A percentile compares a stretch with the other conserved stretches of the same genome.
Conservation (phyloP, 148 eudicot species). For the Chenopodium berlandieri region DNA sequence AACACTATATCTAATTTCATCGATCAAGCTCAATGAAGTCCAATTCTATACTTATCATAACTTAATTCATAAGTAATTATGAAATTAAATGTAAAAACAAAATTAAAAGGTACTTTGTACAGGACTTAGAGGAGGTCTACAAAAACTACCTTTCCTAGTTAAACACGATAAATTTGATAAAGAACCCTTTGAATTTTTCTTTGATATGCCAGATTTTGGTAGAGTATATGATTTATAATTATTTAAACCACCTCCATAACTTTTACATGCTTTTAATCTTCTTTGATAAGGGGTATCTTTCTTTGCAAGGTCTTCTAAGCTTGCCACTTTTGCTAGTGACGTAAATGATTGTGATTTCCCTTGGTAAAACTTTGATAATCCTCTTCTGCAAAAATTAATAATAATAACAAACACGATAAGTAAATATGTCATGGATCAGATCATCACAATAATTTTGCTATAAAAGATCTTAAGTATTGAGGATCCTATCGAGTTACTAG, state of each 20-base stretch:
- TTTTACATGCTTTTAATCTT: conserved; percentile 53
- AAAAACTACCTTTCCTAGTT: conserved; percentile 40
- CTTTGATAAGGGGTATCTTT: conserved; percentile 46
- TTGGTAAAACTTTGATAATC: conserved; percentile 71
- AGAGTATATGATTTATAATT: conserved; percentile 40
- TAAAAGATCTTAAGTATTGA: no score
- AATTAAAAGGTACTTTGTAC: conserved; percentile 22
- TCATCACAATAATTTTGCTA: no score
- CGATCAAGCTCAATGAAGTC: not conserved
- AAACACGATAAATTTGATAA: conserved; percentile 38
- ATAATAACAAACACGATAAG: not conserved
- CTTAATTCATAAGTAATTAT: not conserved
- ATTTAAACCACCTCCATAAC: conserved; percentile 60
- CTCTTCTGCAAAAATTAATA: conserved; percentile 52
- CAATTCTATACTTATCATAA: not conserved
- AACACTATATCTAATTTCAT: not conserved
- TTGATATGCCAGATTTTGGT: conserved; percentile 63
- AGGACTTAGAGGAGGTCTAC: conserved; percentile 41
- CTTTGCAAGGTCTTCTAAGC: conserved; percentile 76
- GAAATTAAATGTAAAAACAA: not conserved
- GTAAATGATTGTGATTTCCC: conserved; percentile 88
- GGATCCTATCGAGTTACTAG: no score
- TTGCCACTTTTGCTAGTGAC: conserved; percentile 63
- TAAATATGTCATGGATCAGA: not conserved
- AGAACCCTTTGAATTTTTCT: conserved; percentile 47